These are phyloP conservation scores for Acer yangbiense DNA, from an alignment of 345 rosid genomes.

Conservation along the genomic window DNA sequence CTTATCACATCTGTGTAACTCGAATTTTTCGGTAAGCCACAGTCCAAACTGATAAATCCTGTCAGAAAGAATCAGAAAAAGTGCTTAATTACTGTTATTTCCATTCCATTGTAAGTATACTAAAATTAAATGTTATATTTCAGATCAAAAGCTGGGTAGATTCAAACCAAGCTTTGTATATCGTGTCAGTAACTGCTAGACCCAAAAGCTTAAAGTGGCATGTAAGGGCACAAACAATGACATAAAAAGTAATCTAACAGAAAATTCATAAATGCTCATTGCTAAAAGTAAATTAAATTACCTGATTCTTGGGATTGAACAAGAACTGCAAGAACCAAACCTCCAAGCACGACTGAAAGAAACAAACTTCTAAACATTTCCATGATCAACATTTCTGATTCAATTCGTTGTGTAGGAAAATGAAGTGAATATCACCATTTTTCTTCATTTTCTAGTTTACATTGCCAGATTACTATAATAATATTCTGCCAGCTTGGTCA, in stretches of 20 bases:
- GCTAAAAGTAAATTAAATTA: no score
- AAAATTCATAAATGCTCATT: no score
- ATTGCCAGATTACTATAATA: background rate
- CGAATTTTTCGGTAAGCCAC: slow-evolving; percentile 8
- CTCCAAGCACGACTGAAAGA: no score
- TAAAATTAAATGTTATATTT: background rate
- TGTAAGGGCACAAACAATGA: no score
- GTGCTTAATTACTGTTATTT: background rate
- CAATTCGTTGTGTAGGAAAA: background rate
- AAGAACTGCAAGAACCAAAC: no score
- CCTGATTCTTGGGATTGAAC: no score
- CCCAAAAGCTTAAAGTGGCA: no score
- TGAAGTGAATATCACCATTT: background rate
- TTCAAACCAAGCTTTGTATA: background rate
- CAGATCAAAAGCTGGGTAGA: background rate
- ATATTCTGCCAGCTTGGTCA: slow-evolving; percentile 1
- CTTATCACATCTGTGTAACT: background rate
- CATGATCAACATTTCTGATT: background rate
- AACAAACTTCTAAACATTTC: no score
- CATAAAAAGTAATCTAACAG: no score
- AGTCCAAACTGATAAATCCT: slow-evolving; percentile 30
- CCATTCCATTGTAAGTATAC: background rate
- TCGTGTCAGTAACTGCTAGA: no score
- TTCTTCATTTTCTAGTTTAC: no score
- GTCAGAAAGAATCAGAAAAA: background rate